Conservation (phyloP, 2,329 filamentous ascomycete species). For the Beauveria brongniartii region DNA sequence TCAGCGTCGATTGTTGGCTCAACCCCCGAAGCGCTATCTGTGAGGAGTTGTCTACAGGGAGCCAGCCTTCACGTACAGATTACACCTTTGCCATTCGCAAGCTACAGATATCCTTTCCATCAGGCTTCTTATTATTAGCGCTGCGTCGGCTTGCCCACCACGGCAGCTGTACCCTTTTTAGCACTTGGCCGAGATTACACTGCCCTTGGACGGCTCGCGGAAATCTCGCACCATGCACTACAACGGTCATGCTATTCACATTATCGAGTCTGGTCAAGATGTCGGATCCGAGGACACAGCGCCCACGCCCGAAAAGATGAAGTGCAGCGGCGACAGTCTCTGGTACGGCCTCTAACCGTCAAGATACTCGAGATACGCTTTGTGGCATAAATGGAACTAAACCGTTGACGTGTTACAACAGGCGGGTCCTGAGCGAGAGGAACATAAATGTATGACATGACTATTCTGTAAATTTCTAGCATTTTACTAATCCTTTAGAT, state of each 20-base stretch:
- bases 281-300: neutral
- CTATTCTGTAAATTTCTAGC: neutral
- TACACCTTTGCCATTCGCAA: neutral
- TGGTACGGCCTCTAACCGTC: neutral
- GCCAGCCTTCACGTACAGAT: neutral
- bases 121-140: neutral
- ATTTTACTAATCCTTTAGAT: constrained; percentile 22
- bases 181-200: neutral
- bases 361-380: neutral
- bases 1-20: neutral
- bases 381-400: neutral
- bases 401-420: constrained; percentile 11
- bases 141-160: neutral
- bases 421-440: constrained; percentile 31
- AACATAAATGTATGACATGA: constrained; percentile 29
- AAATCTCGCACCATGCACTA: neutral
- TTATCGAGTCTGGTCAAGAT: constrained; percentile 7
- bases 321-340: constrained; percentile 6
- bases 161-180: neutral
- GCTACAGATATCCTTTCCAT: neutral
- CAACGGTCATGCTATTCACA: constrained; percentile 1
- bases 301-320: constrained; percentile 6
- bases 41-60: neutral
- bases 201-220: neutral
- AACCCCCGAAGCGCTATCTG: neutral